Evolutionary conservation across 169 alveolate species (phyloP).

Genomic region (Plasmodium reichenowi): DNA sequence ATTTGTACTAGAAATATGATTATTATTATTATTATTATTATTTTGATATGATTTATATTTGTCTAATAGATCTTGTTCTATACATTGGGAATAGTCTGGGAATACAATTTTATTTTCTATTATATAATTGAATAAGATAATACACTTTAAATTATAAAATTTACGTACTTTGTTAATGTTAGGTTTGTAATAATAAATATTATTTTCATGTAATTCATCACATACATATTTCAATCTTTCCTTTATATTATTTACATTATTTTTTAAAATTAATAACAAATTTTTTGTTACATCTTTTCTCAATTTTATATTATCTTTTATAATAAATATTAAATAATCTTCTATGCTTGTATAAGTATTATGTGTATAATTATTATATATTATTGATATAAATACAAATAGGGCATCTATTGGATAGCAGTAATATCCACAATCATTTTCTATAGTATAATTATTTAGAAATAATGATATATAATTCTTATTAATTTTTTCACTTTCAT

Average conservation of each 20-base stretch:
- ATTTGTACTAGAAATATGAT: too few species aligned
- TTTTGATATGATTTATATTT: conserved; percentile 18
- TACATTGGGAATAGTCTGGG: conserved; percentile 40
- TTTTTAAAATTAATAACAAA: conserved; percentile 30
- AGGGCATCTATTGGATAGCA: conserved; percentile 72
- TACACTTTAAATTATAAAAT: conserved; percentile 66
- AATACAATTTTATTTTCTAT: conserved; percentile 52
- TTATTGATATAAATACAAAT: conserved; percentile 41
- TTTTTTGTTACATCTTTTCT: conserved; percentile 37
- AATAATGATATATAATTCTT: conserved; percentile 64
- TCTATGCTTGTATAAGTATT: conserved; percentile 53
- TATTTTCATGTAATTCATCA: conserved; percentile 53
- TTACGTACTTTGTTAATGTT: conserved; percentile 40
- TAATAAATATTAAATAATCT: conserved; percentile 36
- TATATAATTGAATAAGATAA: conserved; percentile 58
- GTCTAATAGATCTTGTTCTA: conserved; percentile 43
- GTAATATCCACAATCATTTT: conserved; percentile 45
- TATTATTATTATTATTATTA: background rate
- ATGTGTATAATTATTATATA: conserved; percentile 37
- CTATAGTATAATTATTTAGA: conserved; percentile 60
- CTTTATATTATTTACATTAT: conserved; percentile 41
- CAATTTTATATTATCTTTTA: conserved; percentile 6
- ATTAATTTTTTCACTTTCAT: conserved; percentile 69
- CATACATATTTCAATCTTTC: conserved; percentile 53
- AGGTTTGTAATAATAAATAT: conserved; percentile 31